Evolutionary conservation across 768 basidiomycete species (phyloP).

Genomic region (Auricularia sp.): DNA sequence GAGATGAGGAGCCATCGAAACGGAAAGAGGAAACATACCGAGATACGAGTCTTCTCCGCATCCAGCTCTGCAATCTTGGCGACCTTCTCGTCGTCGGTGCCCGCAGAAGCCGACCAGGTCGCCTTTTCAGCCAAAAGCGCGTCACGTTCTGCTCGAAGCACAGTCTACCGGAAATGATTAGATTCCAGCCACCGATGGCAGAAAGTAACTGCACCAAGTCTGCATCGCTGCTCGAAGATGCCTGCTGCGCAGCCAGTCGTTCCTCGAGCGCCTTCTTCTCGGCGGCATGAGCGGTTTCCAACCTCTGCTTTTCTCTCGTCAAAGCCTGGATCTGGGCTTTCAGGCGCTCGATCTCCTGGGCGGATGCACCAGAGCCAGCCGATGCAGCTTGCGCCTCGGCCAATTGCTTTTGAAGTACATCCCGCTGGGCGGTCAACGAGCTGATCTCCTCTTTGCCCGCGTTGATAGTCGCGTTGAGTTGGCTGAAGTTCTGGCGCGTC

Average conservation of each 20-base stretch:
- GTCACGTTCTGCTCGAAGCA: slow-evolving; percentile 50
- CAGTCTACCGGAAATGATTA: slow-evolving; percentile 21
- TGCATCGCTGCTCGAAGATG: background rate
- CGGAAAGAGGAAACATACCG: background rate
- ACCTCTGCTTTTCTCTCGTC: slow-evolving; percentile 8
- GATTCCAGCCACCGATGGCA: slow-evolving; percentile 3
- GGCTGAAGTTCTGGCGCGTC: slow-evolving; percentile 9
- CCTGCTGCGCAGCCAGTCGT: background rate
- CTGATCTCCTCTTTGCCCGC: slow-evolving; percentile 8
- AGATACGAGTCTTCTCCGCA: background rate
- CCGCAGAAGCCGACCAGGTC: slow-evolving; percentile 24
- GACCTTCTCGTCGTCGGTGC: slow-evolving; percentile 1
- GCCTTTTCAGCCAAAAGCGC: slow-evolving; percentile 51
- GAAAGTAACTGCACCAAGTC: background rate
- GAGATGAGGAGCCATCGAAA: background rate
- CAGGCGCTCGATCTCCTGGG: background rate
- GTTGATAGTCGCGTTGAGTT: slow-evolving; percentile 10
- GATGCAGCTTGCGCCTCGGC: slow-evolving; percentile 27
- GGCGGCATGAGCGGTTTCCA: slow-evolving; percentile 8
- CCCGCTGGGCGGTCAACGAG: slow-evolving; percentile 23
- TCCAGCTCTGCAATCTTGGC: background rate
- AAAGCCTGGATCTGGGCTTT: background rate
- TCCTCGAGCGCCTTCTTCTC: slow-evolving; percentile 3
- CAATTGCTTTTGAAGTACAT: slow-evolving; percentile 27
- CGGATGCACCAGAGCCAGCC: slow-evolving; percentile 5